Base-by-base conservation (phyloP, 2,329 filamentous ascomycete species). In the Zelopaecilomyces penicillatus region DNA sequence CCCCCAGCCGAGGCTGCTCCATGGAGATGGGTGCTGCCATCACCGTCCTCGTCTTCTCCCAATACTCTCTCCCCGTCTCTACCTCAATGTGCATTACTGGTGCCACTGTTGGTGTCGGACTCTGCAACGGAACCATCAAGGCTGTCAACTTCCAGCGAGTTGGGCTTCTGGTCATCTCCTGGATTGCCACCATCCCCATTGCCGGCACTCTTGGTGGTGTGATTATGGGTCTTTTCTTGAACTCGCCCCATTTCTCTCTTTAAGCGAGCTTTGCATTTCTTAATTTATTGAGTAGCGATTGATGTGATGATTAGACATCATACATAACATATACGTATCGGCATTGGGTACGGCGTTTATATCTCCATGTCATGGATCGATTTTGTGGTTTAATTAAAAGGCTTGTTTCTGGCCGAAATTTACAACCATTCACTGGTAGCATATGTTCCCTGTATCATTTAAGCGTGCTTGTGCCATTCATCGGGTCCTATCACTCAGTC, bases 11-110 rank as follows among this genome's bases (percentile, higher is more conserved):
- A 53, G 72, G 70, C 42, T 85, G 69, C 54, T 87, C 82, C 41
- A 89, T 89, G 84, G 85, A 89, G 61, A 77, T 89, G 76, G 85
- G 85, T 39, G 83, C 85, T 37, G 83, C 85, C 53, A 79, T 89
- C 53, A 88, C 85, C 7, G 78, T 88, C 48, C 76, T 88, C 27
- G 65, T 89, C 60, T 86, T 86, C 71, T 86, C 83, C 0, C 83
- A 87, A 60, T 86, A 75, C 70, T 78, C 76, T 2, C 80, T 89
- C 0, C 85, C 85, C 33, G 84, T 89, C 29, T 88, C 84, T 0
- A 89, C 83, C 2, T 82, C 80, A 12, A 83, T 83, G 84, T 89
- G 85, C 63, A 87, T 89, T 63, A 88, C 84, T 1, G 85, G 85
- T 44, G 84, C 85, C 28, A 88, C 83, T 1, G 81, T 88, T 37